Conservation (phyloP, 495 filamentous ascomycete species). For the Penicillium arizonense region DNA sequence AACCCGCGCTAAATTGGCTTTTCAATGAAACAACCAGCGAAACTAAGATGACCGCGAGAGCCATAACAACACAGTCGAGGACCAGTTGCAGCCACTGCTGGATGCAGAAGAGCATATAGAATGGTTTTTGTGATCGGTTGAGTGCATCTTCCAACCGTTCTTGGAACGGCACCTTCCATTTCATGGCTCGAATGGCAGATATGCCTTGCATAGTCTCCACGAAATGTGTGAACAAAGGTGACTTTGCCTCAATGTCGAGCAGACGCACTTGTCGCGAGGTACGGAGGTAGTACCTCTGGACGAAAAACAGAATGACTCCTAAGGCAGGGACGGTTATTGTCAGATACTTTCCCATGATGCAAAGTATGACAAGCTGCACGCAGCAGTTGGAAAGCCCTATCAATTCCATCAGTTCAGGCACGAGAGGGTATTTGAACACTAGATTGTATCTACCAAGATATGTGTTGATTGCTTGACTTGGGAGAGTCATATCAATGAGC, state of each 20-base stretch:
- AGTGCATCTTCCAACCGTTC: slow-evolving; percentile 19
- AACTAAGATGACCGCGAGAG: slow-evolving; percentile 29
- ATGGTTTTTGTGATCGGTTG: slow-evolving; percentile 34
- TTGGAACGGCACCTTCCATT: slow-evolving; percentile 27
- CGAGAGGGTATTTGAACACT: no score
- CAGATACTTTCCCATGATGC: slow-evolving; percentile 23
- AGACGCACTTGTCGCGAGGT: no score
- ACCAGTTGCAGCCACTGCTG: slow-evolving; percentile 42
- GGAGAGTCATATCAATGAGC: slow-evolving; percentile 39
- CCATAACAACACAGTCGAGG: slow-evolving; percentile 38
- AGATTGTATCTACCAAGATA: neutral
- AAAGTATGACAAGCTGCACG: slow-evolving; percentile 20
- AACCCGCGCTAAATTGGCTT: slow-evolving; percentile 10
- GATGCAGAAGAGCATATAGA: slow-evolving; percentile 41
- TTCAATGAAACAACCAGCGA: slow-evolving; percentile 14
- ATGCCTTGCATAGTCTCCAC: slow-evolving; percentile 19
- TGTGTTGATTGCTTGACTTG: slow-evolving; percentile 11
- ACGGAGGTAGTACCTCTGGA: no score
- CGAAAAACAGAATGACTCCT: neutral
- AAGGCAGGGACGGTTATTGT: slow-evolving; percentile 8
- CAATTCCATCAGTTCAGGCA: slow-evolving; percentile 12
- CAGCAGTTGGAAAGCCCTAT: neutral
- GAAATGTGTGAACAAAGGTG: no score
- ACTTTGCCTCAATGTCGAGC: no score
- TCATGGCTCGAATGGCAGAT: slow-evolving; percentile 47